Percentiles rank a stretch among this genome's conserved stretches.
phyloP scores from a whole-genome alignment of 371 early-diverging fungal genomes.

The Thermomucor indicae-seudaticae region DNA sequence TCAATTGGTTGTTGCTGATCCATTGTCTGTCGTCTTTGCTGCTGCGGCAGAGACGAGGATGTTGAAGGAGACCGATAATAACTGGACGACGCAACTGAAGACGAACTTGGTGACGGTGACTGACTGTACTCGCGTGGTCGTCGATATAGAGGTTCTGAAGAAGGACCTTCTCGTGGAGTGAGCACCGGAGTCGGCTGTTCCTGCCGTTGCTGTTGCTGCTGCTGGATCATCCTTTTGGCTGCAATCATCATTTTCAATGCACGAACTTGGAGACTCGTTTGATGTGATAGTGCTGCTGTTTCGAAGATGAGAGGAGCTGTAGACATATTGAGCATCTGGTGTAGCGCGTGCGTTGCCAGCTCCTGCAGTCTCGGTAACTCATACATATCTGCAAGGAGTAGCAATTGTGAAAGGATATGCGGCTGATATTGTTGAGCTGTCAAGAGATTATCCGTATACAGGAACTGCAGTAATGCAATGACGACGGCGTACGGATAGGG shows the following conservation, averaged over 20 bases:
- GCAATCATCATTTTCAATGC: slow-evolving; percentile 48
- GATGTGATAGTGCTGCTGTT: slow-evolving; percentile 44
- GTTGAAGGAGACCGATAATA: background rate
- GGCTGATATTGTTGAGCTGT: slow-evolving; percentile 47
- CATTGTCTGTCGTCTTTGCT: background rate
- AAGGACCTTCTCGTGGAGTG: slow-evolving; percentile 15
- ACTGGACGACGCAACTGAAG: background rate
- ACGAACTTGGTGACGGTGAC: no score
- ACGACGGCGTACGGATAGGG: slow-evolving; percentile 54
- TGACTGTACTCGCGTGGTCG: no score
- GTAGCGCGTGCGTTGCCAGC: slow-evolving; percentile 45
- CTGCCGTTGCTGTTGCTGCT: slow-evolving; percentile 27
- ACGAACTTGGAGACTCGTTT: slow-evolving; percentile 48
- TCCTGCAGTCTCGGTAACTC: slow-evolving; percentile 46
- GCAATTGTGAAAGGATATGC: slow-evolving; percentile 50
- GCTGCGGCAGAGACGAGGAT: background rate
- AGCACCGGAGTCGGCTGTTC: slow-evolving; percentile 9
- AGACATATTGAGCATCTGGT: slow-evolving; percentile 49
- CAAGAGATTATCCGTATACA: slow-evolving; percentile 59
- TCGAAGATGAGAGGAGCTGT: slow-evolving; percentile 57
- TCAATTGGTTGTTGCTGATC: background rate
- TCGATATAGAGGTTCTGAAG: no score
- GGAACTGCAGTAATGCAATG: slow-evolving; percentile 52
- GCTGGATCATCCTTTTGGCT: slow-evolving; percentile 36
- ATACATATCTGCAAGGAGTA: slow-evolving; percentile 52